Evolutionary conservation across 1,284 basidiomycete species (phyloP).

Genomic region (Ustilago curta): DNA sequence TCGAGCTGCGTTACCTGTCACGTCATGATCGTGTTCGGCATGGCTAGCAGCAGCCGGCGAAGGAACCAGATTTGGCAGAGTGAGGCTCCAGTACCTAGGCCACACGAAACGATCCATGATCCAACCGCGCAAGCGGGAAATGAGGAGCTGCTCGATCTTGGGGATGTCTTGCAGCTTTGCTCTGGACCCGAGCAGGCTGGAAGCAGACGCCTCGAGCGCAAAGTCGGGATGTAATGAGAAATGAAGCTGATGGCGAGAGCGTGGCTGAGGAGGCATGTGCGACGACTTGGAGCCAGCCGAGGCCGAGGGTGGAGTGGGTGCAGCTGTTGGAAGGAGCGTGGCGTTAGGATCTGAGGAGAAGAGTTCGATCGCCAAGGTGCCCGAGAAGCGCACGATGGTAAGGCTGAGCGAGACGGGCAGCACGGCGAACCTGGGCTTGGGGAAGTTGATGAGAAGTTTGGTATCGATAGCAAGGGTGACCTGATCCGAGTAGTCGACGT

Average conservation of each 20-base stretch:
- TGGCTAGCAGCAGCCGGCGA: slow-evolving; percentile 28
- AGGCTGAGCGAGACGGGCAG: slow-evolving; percentile 73
- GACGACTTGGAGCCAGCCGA: slow-evolving; percentile 67
- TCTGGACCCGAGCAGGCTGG: slow-evolving; percentile 73
- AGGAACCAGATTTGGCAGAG: slow-evolving; percentile 68
- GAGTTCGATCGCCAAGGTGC: slow-evolving; percentile 70
- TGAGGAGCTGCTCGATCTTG: slow-evolving; percentile 75
- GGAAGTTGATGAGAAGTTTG: slow-evolving; percentile 74
- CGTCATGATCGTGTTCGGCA: not conserved
- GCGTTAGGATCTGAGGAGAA: slow-evolving; percentile 37
- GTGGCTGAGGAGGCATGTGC: slow-evolving; percentile 46
- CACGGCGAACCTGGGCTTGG: slow-evolving; percentile 73
- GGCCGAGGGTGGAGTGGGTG: slow-evolving; percentile 57
- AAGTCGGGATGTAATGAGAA: slow-evolving; percentile 74
- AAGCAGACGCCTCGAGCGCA: slow-evolving; percentile 73
- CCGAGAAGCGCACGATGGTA: slow-evolving; percentile 73
- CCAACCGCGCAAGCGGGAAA: slow-evolving; percentile 72
- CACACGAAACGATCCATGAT: slow-evolving; percentile 73
- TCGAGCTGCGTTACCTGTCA: not conserved
- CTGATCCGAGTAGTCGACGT: slow-evolving; percentile 74
- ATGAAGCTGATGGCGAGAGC: slow-evolving; percentile 70
- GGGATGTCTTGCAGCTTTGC: slow-evolving; percentile 75
- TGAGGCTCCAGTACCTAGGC: slow-evolving; percentile 71
- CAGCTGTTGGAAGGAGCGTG: slow-evolving; percentile 30
- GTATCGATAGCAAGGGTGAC: slow-evolving; percentile 73